Base-by-base conservation (phyloP, 805 yeast species). In the Starmerella bombi region DNA sequence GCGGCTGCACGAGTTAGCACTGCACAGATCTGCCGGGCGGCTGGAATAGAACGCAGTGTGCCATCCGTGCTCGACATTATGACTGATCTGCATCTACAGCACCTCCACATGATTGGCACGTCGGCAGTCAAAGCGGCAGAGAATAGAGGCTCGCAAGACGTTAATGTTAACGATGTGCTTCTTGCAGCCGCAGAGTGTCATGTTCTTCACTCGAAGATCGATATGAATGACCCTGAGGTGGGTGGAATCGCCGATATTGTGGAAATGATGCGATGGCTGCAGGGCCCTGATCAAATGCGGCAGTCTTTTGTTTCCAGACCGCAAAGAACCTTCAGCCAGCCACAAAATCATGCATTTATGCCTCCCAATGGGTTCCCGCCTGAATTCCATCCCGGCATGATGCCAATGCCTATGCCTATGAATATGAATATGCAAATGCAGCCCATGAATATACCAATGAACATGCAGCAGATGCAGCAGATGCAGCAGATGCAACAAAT, bases 21-120 rank as follows among this genome's bases (percentile, higher is more conserved):
- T 45, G 63, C 71, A 36, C 79, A 73, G 55, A 66, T 71, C 1
- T 67, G 88, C 38, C 75, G 83, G 46, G 75, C 91, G 0, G 72
- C 76, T 23, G 98, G 98, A 0, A 83, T 85, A 53, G 94, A 83
- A 46, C 70, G 75, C 51, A 75, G 86, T 48, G 67, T 75, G 38
- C 81, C 88, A 6, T 65, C 73, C 6, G 71, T 80, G 1, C 64
- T 88, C 8, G 86, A 84, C 53, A 69, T 76, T 2, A 50, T 85
- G n/a, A 77, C 93, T 0, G 95, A 85, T 53, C 54, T 88, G 1
- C 75, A 79, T 55, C 62, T 80, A 15, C 69, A 79, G 42, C 78
- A 76, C 55, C 59, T 88, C 33, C 63, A 64, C 36, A 60, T 75
- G 15, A 54, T 88, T 17, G 59, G 75, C 1, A 49, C 60, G 10